Percentiles rank a stretch among this genome's conserved stretches.
phyloP scores from a whole-genome alignment of 371 early-diverging fungal species.

The Chytridiales sp. region DNA sequence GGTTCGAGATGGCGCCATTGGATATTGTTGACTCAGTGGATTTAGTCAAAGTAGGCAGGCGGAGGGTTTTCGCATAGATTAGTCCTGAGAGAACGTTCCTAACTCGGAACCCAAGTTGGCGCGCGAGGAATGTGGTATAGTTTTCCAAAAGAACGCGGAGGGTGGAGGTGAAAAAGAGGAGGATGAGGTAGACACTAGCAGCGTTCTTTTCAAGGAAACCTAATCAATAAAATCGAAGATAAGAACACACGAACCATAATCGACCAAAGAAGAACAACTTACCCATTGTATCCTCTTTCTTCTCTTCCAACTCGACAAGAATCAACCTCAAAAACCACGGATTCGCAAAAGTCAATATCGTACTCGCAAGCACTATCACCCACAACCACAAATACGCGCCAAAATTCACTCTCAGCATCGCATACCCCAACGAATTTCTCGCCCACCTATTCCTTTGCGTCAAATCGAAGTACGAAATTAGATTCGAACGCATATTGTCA shows the following conservation, averaged over 20 bases:
- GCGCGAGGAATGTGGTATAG: slow-evolving; percentile 39
- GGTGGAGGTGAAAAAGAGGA: slow-evolving; percentile 24
- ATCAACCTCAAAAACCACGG: slow-evolving; percentile 42
- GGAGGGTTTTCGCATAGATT: slow-evolving; percentile 38
- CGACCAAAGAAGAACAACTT: no score
- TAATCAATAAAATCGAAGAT: no score
- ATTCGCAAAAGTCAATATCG: slow-evolving; percentile 26
- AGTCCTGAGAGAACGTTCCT: slow-evolving; percentile 34
- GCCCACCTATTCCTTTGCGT: no score
- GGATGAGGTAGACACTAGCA: slow-evolving; percentile 39
- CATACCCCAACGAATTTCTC: no score
- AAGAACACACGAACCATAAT: no score
- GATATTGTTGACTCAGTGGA: slow-evolving; percentile 24
- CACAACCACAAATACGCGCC: slow-evolving; percentile 16
- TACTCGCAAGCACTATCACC: slow-evolving; percentile 14
- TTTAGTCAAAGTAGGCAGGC: slow-evolving; percentile 1
- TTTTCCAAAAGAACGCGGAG: slow-evolving; percentile 22
- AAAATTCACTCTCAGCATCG: no score
- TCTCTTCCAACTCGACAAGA: slow-evolving; percentile 23
- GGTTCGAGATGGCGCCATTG: slow-evolving; percentile 35
- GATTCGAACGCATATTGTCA: slow-evolving; percentile 9
- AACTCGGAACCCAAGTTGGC: slow-evolving; percentile 30
- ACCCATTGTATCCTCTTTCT: slow-evolving; percentile 1
- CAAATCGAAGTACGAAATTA: slow-evolving; percentile 11
- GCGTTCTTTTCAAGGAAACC: no score